These are phyloP conservation scores for Nasturtium officinale DNA, from an alignment of 345 rosid genomes.

Conservation along the genomic window DNA sequence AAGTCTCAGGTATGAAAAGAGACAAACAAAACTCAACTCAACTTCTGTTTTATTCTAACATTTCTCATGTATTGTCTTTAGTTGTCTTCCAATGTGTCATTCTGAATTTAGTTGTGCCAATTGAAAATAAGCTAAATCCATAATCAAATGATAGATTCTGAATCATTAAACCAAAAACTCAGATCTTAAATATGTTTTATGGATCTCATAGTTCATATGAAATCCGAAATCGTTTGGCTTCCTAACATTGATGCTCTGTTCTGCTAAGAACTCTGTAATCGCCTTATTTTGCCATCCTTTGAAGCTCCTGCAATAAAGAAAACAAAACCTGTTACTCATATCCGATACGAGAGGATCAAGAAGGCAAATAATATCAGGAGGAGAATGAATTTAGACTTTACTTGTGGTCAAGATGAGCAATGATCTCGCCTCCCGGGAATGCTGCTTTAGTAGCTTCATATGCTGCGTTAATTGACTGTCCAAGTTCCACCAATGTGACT, in stretches of 20 bases:
- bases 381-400: slow-evolving; percentile 44
- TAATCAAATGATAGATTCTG: slow-evolving; percentile 11
- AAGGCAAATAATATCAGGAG: neutral
- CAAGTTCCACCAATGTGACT: slow-evolving; percentile 70
- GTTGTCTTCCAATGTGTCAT: neutral
- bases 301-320: slow-evolving; percentile 65
- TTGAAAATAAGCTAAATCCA: slow-evolving; percentile 2
- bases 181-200: slow-evolving; percentile 6
- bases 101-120: neutral
- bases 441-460: slow-evolving; percentile 76
- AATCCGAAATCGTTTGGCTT: slow-evolving; percentile 70
- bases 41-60: slow-evolving; percentile 21
- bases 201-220: slow-evolving; percentile 37
- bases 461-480: slow-evolving; percentile 75
- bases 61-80: slow-evolving; percentile 5
- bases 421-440: slow-evolving; percentile 80
- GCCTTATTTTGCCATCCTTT: slow-evolving; percentile 92
- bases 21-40: slow-evolving; percentile 23
- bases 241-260: slow-evolving; percentile 63
- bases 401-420: slow-evolving; percentile 97
- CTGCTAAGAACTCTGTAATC: slow-evolving; percentile 60
- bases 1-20: slow-evolving; percentile 4
- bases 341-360: neutral
- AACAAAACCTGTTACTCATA: neutral
- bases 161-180: neutral